Percentiles rank a stretch among this genome's conserved stretches.
Conservation (phyloP, 441 rosid species). For the Jatropha multifida region DNA sequence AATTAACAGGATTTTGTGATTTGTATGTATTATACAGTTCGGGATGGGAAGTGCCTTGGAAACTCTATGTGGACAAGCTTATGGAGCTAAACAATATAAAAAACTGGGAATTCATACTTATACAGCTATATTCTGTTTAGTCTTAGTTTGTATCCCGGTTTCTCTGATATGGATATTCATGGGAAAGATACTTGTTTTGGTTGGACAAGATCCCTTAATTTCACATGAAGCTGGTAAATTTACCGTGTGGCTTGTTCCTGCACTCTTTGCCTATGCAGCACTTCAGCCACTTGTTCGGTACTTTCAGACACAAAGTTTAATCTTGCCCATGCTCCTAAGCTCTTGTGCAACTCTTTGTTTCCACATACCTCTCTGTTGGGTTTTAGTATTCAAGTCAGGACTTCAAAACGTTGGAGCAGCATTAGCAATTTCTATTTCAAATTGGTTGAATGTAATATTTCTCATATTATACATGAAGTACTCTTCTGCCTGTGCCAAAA, state of each 20-base stretch:
- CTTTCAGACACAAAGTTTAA: slow-evolving; percentile 68
- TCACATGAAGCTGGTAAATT: slow-evolving; percentile 66
- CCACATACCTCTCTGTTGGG: slow-evolving; percentile 68
- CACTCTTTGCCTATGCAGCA: slow-evolving; percentile 59
- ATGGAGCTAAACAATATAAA: slow-evolving; percentile 67
- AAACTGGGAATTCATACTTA: slow-evolving; percentile 66
- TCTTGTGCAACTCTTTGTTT: slow-evolving; percentile 44
- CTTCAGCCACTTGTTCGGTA: slow-evolving; percentile 67
- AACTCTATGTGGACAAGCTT: slow-evolving; percentile 80
- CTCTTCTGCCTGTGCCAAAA: slow-evolving; percentile 56
- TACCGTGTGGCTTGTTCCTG: slow-evolving; percentile 61
- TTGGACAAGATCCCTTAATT: slow-evolving; percentile 76
- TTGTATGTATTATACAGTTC: slow-evolving; percentile 36
- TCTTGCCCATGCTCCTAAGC: slow-evolving; percentile 62
- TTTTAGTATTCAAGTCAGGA: slow-evolving; percentile 52
- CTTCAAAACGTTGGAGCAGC: slow-evolving; percentile 61
- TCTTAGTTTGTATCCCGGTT: slow-evolving; percentile 55
- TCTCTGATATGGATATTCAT: slow-evolving; percentile 66
- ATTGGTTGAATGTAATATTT: slow-evolving; percentile 59
- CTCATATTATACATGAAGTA: slow-evolving; percentile 57
- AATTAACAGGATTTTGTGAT: background rate
- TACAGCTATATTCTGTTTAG: slow-evolving; percentile 54
- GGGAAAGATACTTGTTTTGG: slow-evolving; percentile 48
- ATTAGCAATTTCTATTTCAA: slow-evolving; percentile 48
- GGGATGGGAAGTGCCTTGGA: slow-evolving; percentile 81